These are phyloP conservation scores for Saussurea involucrata DNA, from an alignment of 129 eudicot genomes.

Conservation along the genomic window DNA sequence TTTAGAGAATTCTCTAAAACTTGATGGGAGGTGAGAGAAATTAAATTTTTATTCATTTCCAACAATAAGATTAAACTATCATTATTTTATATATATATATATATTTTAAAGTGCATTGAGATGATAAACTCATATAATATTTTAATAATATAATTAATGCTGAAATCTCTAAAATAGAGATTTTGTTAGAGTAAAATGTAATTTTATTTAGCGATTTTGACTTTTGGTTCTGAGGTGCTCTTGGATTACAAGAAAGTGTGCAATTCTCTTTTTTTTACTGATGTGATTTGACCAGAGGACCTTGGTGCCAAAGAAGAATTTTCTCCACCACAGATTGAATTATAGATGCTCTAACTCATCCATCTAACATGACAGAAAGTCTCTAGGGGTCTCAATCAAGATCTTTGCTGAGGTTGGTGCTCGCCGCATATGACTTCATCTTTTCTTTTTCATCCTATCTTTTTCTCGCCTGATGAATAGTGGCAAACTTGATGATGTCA, in stretches of 20 bases:
- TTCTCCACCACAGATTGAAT: conserved; percentile 22
- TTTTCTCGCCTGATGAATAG: conserved; percentile 3
- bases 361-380: conserved; percentile 20
- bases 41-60: no score
- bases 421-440: conserved; percentile 48
- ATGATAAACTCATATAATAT: no score
- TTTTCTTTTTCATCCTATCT: conserved; percentile 1
- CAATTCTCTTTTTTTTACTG: conserved; percentile 2
- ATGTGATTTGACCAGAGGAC: conserved; percentile 7
- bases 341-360: conserved; percentile 34
- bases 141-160: no score
- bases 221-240: no score
- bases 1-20: no score
- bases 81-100: no score
- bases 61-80: no score
- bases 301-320: background rate
- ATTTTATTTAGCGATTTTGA: no score
- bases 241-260: conserved; percentile 4
- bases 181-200: no score
- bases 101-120: no score
- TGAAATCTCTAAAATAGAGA: no score
- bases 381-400: conserved; percentile 8
- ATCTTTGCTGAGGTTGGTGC: conserved; percentile 51
- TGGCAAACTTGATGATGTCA: conserved; percentile 19
- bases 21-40: no score